Percentiles rank a stretch among this genome's conserved stretches.
phyloP scores from a whole-genome alignment of 208 protist species.

The Novymonas esmeraldas region DNA sequence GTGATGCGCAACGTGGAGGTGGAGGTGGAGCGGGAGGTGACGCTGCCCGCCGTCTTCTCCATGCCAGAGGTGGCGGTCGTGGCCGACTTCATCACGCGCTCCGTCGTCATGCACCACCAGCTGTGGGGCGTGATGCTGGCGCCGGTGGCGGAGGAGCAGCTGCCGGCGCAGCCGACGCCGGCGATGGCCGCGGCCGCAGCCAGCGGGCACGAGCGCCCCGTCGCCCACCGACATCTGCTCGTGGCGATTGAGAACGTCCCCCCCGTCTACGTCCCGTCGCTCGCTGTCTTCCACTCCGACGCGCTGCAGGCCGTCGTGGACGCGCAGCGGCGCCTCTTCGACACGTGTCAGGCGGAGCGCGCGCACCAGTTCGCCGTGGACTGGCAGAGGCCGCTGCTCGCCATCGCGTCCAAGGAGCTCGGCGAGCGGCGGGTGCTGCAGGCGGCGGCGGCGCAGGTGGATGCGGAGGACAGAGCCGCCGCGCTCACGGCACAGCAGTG shows the following conservation, averaged over 20 bases:
- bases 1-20: slow-evolving; percentile 35
- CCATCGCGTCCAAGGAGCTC: slow-evolving; percentile 25
- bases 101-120: slow-evolving; percentile 61
- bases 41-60: slow-evolving; percentile 63
- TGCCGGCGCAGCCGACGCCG: slow-evolving; percentile 9
- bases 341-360: slow-evolving; percentile 36
- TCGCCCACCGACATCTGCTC: slow-evolving; percentile 9
- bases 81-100: slow-evolving; percentile 62
- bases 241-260: slow-evolving; percentile 34
- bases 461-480: slow-evolving; percentile 41
- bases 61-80: slow-evolving; percentile 52
- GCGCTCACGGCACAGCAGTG: slow-evolving; percentile 54
- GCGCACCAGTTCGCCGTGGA: slow-evolving; percentile 21
- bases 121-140: slow-evolving; percentile 53
- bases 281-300: slow-evolving; percentile 50
- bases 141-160: slow-evolving; percentile 17
- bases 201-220: slow-evolving; percentile 2
- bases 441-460: slow-evolving; percentile 23
- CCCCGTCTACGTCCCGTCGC: slow-evolving; percentile 61
- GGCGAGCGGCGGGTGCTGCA: slow-evolving; percentile 28
- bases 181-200: slow-evolving; percentile 1
- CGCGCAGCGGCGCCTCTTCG: slow-evolving; percentile 31
- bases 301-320: slow-evolving; percentile 40
- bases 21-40: slow-evolving; percentile 48
- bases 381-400: slow-evolving; percentile 32